phyloP scores from a whole-genome alignment of 148 eudicot species.

The Nyssa sinensis region DNA sequence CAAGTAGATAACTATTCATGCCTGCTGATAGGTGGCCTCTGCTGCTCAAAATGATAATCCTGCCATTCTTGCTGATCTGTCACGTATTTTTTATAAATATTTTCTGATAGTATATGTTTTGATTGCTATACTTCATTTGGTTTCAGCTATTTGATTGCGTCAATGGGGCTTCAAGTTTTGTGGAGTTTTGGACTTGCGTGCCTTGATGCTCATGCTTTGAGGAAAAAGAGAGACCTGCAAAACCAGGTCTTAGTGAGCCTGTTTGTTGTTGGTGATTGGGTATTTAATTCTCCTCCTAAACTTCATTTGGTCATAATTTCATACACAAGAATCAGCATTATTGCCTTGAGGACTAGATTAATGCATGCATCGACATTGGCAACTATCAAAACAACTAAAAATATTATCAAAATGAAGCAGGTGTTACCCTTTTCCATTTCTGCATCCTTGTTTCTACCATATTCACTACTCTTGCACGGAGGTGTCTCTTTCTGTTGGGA shows the following conservation, averaged over 20 bases:
- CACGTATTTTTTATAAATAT: neutral
- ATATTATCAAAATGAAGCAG: neutral
- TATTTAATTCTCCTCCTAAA: conserved; percentile 26
- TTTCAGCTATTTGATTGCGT: conserved; percentile 85
- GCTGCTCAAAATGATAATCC: neutral
- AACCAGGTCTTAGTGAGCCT: conserved; percentile 68
- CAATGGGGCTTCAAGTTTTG: conserved; percentile 88
- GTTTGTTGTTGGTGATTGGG: conserved; percentile 91
- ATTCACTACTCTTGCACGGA: neutral
- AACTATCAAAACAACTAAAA: neutral
- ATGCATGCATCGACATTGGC: neutral
- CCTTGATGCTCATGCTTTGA: conserved; percentile 77
- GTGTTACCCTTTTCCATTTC: neutral
- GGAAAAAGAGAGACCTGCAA: conserved; percentile 68
- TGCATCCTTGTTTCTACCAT: neutral
- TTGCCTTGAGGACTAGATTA: neutral
- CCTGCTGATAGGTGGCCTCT: neutral
- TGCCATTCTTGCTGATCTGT: neutral
- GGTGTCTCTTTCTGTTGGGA: neutral
- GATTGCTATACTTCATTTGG: conserved; percentile 1
- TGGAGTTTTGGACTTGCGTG: conserved; percentile 97
- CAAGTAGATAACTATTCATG: too few relatives aligned
- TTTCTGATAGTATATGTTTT: neutral
- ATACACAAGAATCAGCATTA: neutral
- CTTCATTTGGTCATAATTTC: neutral